Conservation (phyloP, 1,284 basidiomycete species). For the Apiotrichum montevideense region DNA sequence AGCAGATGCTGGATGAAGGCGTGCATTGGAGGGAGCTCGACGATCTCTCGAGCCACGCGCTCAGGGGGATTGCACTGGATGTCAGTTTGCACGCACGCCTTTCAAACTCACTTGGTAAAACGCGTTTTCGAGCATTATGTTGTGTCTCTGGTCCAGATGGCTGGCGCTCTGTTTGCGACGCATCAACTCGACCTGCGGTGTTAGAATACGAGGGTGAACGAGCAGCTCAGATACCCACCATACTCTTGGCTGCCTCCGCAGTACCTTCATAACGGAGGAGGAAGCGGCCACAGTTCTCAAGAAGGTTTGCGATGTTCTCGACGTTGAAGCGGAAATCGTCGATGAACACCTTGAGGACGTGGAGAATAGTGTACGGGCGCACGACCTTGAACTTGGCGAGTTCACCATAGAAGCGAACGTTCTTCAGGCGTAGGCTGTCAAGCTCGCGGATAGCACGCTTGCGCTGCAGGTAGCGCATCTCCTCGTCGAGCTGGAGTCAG, state of each 20-base stretch:
- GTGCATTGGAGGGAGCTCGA: conserved; percentile 80
- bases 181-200: conserved; percentile 79
- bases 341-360: conserved; percentile 93
- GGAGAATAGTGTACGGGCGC: conserved; percentile 83
- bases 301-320: conserved; percentile 82
- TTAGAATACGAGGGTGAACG: not conserved
- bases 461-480: conserved; percentile 90
- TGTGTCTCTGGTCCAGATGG: conserved; percentile 84
- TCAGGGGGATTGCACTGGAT: conserved; percentile 91
- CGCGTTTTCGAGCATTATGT: conserved; percentile 89
- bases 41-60: conserved; percentile 70
- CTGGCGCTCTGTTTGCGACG: conserved; percentile 85
- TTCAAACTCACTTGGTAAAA: conserved; percentile 74
- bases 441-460: conserved; percentile 89
- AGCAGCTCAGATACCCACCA: conserved; percentile 17
- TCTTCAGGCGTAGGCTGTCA: conserved; percentile 80
- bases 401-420: conserved; percentile 80
- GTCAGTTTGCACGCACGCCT: not conserved
- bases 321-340: conserved; percentile 93
- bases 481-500: conserved; percentile 74
- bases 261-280: conserved; percentile 84
- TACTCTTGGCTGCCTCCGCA: conserved; percentile 61
- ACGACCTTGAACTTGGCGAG: conserved; percentile 95
- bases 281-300: conserved; percentile 93
- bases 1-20: conserved; percentile 89